Base-by-base conservation (phyloP, 2,329 filamentous ascomycete genomes). In the Plenodomus tracheiphilus region DNA sequence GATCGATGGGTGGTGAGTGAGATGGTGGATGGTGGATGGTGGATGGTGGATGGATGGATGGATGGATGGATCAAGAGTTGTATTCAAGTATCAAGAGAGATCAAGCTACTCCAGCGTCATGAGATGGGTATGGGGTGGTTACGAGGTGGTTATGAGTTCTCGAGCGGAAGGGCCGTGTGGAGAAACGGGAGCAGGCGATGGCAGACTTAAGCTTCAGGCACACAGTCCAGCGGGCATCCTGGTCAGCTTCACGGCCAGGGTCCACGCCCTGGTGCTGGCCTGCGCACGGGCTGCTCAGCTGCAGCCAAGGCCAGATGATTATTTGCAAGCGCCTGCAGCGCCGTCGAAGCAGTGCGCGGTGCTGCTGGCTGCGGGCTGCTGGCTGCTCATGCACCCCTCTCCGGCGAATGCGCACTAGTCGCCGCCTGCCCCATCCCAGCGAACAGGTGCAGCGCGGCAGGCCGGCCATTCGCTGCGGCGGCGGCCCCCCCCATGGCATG, bases 121-220 rank as follows among this genome's bases (percentile, higher is more conserved):
- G 54, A 46, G 47, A 42, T 49, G 39, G 49, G n/a, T n/a, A n/a
- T n/a, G n/a, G n/a, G 39, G 34, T 7, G 13, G 34, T n/a, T 10
- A 25, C 22, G 22, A 10, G 22, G 10, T 25, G 22, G 6, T 51
- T 42, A 51, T 44, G 43, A 47, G 46, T 50, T 39, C 41, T 58
- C 52, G 53, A 58, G 56, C 52, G 62, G 56, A 56, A 53, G 58
- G 54, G 50, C 49, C 51, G 49, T 63, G 64, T 60, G 59, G 65
- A 61, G 61, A 35, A 40, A 59, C 56, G 59, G 56, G 53, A 64
- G 60, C 51, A 62, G 60, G 57, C 55, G 58, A 60, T 53, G 56
- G 50, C 48, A 56, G 56, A 63, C 58, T 64, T 62, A 65, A 59
- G 53, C 57, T 54, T 61, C 62, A 65, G 62, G 59, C 53, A 65